Percentiles rank a stretch among this genome's conserved stretches.
phyloP scores from a whole-genome alignment of 768 basidiomycete genomes.

The Rubroboletus satanas region DNA sequence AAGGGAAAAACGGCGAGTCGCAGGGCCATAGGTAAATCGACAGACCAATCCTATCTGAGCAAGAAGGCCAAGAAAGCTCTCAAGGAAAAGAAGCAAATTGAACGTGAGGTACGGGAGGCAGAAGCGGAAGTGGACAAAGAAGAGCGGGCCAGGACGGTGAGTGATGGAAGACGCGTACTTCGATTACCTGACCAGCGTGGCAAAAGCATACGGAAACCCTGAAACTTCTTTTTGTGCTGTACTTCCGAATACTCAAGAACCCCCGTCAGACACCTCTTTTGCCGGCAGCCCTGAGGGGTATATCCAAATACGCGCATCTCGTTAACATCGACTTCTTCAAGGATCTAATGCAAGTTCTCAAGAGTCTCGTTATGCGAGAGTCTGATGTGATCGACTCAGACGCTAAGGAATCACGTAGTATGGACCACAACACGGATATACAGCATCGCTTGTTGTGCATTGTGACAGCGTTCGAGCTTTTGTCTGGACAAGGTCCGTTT shows the following conservation, averaged over 20 bases:
- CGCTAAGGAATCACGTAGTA: slow-evolving; percentile 28
- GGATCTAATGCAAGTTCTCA: slow-evolving; percentile 85
- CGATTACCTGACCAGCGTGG: slow-evolving; percentile 20
- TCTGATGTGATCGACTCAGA: slow-evolving; percentile 39
- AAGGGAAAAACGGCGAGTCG: slow-evolving; percentile 41
- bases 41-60: slow-evolving; percentile 72
- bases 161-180: slow-evolving; percentile 31
- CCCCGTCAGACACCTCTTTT: slow-evolving; percentile 74
- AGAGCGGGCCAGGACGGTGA: slow-evolving; percentile 75
- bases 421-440: slow-evolving; percentile 39
- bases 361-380: slow-evolving; percentile 63
- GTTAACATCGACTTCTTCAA: slow-evolving; percentile 99
- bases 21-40: slow-evolving; percentile 52
- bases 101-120: slow-evolving; percentile 90
- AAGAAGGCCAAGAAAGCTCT: slow-evolving; percentile 85
- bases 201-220: slow-evolving; percentile 94
- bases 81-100: slow-evolving; percentile 87
- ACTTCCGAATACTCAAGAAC: slow-evolving; percentile 93
- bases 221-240: slow-evolving; percentile 93
- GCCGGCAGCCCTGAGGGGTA: slow-evolving; percentile 84
- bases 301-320: slow-evolving; percentile 90
- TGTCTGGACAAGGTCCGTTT: slow-evolving; percentile 84
- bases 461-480: slow-evolving; percentile 94
- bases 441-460: slow-evolving; percentile 77
- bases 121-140: slow-evolving; percentile 92